Evolutionary conservation across 2,329 filamentous ascomycete genomes (phyloP).

Genomic region (Trichoderma breve): DNA sequence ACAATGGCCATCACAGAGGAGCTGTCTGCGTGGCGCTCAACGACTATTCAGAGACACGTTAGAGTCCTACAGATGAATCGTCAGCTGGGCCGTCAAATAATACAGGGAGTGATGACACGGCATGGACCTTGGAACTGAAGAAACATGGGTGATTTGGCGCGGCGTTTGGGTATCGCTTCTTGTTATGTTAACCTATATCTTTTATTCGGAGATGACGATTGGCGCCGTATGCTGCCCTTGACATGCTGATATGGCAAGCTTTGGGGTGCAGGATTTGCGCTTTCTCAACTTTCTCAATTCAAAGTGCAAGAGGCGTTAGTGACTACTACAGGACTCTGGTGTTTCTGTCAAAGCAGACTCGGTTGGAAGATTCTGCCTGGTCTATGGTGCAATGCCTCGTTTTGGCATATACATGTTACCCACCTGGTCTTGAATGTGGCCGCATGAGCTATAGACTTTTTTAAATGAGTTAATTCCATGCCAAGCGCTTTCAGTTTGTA

Average conservation of each 20-base stretch:
- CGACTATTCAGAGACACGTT: conserved; percentile 67
- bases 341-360: neutral
- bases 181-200: neutral
- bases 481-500: neutral
- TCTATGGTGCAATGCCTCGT: neutral
- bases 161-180: conserved; percentile 2
- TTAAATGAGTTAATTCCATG: neutral
- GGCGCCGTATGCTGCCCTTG: neutral
- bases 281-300: neutral
- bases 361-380: neutral
- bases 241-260: neutral
- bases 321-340: neutral
- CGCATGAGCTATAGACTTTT: neutral
- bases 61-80: conserved; percentile 1
- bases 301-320: neutral
- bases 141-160: neutral
- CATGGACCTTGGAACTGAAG: neutral
- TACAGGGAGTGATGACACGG: neutral
- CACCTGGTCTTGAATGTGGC: neutral
- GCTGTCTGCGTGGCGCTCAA: conserved; percentile 92
- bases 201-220: neutral
- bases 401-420: neutral
- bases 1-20: conserved; percentile 89
- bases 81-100: neutral
- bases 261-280: neutral